Conservation (phyloP, 2,329 filamentous ascomycete genomes). For the Byssoonygena ceratinophila region DNA sequence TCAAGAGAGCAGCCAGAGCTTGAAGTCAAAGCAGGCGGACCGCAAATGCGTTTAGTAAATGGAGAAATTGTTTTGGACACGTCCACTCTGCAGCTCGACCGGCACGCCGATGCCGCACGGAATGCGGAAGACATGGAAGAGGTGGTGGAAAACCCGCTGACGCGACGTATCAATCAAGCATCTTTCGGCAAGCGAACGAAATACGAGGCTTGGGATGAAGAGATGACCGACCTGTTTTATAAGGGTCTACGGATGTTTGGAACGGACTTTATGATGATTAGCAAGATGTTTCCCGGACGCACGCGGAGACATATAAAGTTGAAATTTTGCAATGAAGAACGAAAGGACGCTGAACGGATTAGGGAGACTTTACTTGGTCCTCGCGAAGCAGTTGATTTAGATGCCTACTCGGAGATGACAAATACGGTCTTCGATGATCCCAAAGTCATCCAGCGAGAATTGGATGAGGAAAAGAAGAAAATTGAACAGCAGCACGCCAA, state of each 20-base stretch:
- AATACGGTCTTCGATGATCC: slow-evolving; percentile 37
- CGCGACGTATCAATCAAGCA: slow-evolving; percentile 38
- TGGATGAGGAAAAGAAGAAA: slow-evolving; percentile 37
- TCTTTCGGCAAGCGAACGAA: slow-evolving; percentile 43
- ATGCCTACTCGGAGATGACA: slow-evolving; percentile 38
- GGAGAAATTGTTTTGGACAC: slow-evolving; percentile 48
- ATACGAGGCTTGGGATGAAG: slow-evolving; percentile 46
- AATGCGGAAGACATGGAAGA: slow-evolving; percentile 39
- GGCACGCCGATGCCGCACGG: slow-evolving; percentile 43
- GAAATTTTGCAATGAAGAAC: slow-evolving; percentile 54
- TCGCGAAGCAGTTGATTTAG: slow-evolving; percentile 35
- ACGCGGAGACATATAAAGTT: slow-evolving; percentile 53
- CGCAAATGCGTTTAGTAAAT: slow-evolving; percentile 45
- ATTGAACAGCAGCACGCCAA: slow-evolving; percentile 40
- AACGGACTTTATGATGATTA: slow-evolving; percentile 56
- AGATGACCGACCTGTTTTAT: slow-evolving; percentile 52
- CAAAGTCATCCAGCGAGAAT: slow-evolving; percentile 30
- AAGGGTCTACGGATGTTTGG: slow-evolving; percentile 53
- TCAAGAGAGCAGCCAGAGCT: not conserved
- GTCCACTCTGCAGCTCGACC: slow-evolving; percentile 44
- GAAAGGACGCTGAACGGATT: slow-evolving; percentile 44
- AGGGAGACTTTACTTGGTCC: slow-evolving; percentile 42
- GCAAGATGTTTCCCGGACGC: slow-evolving; percentile 49
- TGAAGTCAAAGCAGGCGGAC: slow-evolving; percentile 28
- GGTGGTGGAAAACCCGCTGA: slow-evolving; percentile 38